Evolutionary conservation across 1,139 yeast species (phyloP), one percentile per base, ranked within the genome.

Genomic region (Scheffersomyces parashehatae): DNA sequence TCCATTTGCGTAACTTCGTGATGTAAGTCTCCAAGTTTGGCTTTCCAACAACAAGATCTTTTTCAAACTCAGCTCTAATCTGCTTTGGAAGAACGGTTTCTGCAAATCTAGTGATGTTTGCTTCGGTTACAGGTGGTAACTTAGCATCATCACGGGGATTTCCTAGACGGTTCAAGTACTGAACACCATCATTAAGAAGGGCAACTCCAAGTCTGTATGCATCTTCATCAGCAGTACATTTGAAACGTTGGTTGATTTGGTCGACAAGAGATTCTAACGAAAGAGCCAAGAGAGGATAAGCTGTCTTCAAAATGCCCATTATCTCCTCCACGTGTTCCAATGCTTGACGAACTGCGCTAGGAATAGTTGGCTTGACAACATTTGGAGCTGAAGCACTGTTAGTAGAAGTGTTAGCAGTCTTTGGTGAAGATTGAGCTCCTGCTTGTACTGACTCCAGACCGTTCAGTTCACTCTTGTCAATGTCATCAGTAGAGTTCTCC

Each of bases 261-360:
- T 95, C 99, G 38, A 93, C 97, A 49, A 95, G 71, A 0, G 98
- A 89, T 65, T 95, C 99, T 51, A 95, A 74, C 0, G 98, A 90
- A 44, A 95, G 77, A 0, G 99, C 97, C 50, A 95, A 70, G 43
- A 95, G 70, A 7, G 99, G 99, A 64, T 91, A 93, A 0, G 98
- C 97, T 0, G 99, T 95, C 61, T 95, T 95, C 62, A 93, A 73
- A 43, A 91, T 89, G 26, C 95, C 95, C 88, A 90, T 89, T 47
- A 95, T 86, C 58, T 91, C 98, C 51, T 95, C 98, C 37, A 91
- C 91, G 59, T 90, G 86, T 55, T 89, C 96, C 95, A 96, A 88
- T 9, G 98, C 95, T 64, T 88, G 95, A 42, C 85, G 75, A 42
- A 59, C 57, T 6, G 58, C 43, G 28, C 44, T 44, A 4, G 59